Evolutionary conservation across 768 basidiomycete genomes (phyloP), one percentile per base, ranked within the genome.

Genomic region (Amanita rubescens): DNA sequence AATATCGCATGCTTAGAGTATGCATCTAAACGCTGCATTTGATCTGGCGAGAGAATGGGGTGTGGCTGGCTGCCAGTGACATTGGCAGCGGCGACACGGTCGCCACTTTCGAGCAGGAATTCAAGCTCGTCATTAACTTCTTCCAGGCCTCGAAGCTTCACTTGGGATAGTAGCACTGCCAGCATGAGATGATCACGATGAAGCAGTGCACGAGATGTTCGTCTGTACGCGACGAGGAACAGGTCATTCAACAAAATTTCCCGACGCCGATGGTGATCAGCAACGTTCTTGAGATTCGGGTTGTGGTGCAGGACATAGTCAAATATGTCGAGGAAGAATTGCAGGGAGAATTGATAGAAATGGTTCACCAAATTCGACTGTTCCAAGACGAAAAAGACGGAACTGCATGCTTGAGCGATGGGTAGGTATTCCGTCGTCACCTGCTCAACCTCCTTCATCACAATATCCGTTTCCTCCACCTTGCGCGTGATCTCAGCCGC

Each of bases 251-350:
- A 70, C 19, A 99, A 73, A 50, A 94, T 87, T 43, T 85, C 79
- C 33, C 91, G 81, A 10, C 96, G 85, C 39, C 69, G 71, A 47
- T 74, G 72, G 53, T 92, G 70, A 57, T 96, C 93, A 20, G 82
- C 75, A 54, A 94, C 76, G 55, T 79, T 81, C 67, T 79, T 84
- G 57, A 98, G 79, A 65, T 93, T 87, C 10, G 94, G 94, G 64
- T 98, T 97, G 61, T 89, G 85, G 59, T 88, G 87, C 7, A 98
- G 80, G 54, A 95, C 84, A 61, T 88, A 91, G 71, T 98, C 92
- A 71, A 99, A 99, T 63, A 97, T 95, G 66, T 96, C 95, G 55
- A 98, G 80, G 87, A 99, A 99, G 78, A 95, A 97, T 25, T 78
- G 86, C 43, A 99, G 78, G 1, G 96, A 98, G 76, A 99, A 99